phyloP scores from a whole-genome alignment of 1,139 yeast genomes.

The Candida sojae region DNA sequence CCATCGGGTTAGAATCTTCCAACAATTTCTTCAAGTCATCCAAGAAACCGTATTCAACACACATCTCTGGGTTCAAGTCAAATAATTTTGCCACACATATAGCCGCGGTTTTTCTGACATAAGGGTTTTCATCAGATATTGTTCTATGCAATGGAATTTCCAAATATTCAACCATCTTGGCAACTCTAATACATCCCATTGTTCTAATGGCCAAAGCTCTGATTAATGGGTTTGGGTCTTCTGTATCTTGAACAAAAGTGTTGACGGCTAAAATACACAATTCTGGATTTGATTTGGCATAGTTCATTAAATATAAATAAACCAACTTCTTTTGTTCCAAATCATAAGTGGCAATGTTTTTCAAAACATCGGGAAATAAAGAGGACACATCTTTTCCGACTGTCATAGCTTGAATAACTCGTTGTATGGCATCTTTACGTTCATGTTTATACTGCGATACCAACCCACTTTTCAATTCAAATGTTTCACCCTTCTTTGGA shows the following conservation, averaged over 20 bases:
- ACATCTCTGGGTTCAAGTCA: conserved; percentile 78
- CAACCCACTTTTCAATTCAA: conserved; percentile 83
- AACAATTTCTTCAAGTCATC: conserved; percentile 68
- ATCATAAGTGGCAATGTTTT: conserved; percentile 96
- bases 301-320: conserved; percentile 92
- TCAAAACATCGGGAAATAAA: conserved; percentile 91
- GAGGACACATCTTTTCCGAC: conserved; percentile 97
- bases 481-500: conserved; percentile 71
- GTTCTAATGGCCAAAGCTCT: conserved; percentile 96
- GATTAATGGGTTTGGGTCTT: conserved; percentile 94
- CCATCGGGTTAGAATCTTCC: conserved; percentile 94
- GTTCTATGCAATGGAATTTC: conserved; percentile 87
- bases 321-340: conserved; percentile 96
- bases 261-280: conserved; percentile 94
- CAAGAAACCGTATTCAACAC: conserved; percentile 86
- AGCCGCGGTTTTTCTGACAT: conserved; percentile 96
- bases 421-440: conserved; percentile 92
- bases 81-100: conserved; percentile 95
- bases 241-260: conserved; percentile 95
- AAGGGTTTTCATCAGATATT: conserved; percentile 89
- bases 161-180: conserved; percentile 92
- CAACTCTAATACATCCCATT: conserved; percentile 97
- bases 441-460: conserved; percentile 95
- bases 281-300: conserved; percentile 96
- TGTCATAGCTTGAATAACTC: conserved; percentile 98